Conservation (phyloP, 2,329 filamentous ascomycete genomes). For the Calonectria crousiana region DNA sequence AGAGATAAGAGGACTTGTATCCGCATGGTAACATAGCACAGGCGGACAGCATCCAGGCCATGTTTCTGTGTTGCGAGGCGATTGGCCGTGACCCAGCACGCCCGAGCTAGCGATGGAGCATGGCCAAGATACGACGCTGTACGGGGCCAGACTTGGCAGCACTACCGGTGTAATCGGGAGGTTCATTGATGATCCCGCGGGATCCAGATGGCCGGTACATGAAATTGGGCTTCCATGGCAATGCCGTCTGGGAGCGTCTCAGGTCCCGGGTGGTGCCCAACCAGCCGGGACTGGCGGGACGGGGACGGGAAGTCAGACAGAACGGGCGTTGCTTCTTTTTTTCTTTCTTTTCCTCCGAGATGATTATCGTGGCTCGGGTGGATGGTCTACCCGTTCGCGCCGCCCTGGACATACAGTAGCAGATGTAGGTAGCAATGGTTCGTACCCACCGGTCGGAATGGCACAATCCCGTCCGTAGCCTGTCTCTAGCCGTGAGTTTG, state of each 20-base stretch:
- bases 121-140: slow-evolving; percentile 11
- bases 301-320: not conserved
- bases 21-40: not conserved
- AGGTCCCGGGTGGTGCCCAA: not conserved
- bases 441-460: slow-evolving; percentile 7
- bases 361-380: not conserved
- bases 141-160: not conserved
- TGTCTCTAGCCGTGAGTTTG: not conserved
- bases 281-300: not conserved
- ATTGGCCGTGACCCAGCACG: slow-evolving; percentile 3
- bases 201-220: slow-evolving; percentile 17
- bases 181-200: slow-evolving; percentile 4
- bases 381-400: slow-evolving; percentile 5
- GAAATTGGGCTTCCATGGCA: not conserved
- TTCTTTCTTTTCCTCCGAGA: not conserved
- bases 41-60: not conserved
- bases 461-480: slow-evolving; percentile 13
- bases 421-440: slow-evolving; percentile 2
- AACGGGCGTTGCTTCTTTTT: slow-evolving; percentile 1
- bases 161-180: not conserved
- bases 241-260: not conserved
- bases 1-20: not conserved
- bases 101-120: slow-evolving; percentile 7
- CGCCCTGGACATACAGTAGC: slow-evolving; percentile 8
- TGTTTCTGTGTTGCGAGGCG: not conserved